These are phyloP conservation scores for Alternaria panax DNA, from an alignment of 2,329 filamentous ascomycete genomes.

Conservation along the genomic window DNA sequence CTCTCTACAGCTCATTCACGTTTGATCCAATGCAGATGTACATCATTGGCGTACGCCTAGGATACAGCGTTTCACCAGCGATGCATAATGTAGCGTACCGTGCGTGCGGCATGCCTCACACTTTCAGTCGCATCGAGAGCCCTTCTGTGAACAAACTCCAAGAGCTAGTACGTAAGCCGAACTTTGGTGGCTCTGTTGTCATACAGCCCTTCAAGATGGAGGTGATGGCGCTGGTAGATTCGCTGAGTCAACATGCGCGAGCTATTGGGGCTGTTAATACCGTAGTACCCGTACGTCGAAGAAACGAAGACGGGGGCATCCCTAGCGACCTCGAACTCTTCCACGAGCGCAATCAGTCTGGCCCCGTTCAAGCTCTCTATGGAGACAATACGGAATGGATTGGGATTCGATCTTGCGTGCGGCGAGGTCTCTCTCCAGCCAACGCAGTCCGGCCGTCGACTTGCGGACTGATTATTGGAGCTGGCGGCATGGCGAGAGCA, in stretches of 20 bases:
- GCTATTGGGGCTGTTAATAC: constrained; percentile 82
- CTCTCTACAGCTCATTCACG: constrained; percentile 71
- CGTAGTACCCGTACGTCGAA: constrained; percentile 71
- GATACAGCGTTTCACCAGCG: constrained; percentile 75
- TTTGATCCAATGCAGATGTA: constrained; percentile 75
- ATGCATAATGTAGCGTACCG: constrained; percentile 78
- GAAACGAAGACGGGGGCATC: constrained; percentile 64
- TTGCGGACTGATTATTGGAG: constrained; percentile 63
- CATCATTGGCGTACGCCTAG: constrained; percentile 75
- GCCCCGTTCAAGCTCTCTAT: constrained; percentile 72
- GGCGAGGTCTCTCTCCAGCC: constrained; percentile 74
- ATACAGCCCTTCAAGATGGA: constrained; percentile 78
- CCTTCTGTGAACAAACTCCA: constrained; percentile 68
- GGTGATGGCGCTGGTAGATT: constrained; percentile 69
- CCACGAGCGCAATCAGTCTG: constrained; percentile 67
- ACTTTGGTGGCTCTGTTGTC: constrained; percentile 76
- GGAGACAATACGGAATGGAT: constrained; percentile 87
- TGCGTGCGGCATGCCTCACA: constrained; percentile 72
- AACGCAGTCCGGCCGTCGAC: constrained; percentile 63
- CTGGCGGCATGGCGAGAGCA: constrained; percentile 79
- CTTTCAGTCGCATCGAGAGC: constrained; percentile 70
- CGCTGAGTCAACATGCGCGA: constrained; percentile 73
- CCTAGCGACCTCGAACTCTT: constrained; percentile 63
- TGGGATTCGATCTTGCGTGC: constrained; percentile 76
- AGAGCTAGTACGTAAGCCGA: constrained; percentile 68